Base-by-base conservation (phyloP, 2,329 filamentous ascomycete genomes). In the Paracoccidioides lutzii region DNA sequence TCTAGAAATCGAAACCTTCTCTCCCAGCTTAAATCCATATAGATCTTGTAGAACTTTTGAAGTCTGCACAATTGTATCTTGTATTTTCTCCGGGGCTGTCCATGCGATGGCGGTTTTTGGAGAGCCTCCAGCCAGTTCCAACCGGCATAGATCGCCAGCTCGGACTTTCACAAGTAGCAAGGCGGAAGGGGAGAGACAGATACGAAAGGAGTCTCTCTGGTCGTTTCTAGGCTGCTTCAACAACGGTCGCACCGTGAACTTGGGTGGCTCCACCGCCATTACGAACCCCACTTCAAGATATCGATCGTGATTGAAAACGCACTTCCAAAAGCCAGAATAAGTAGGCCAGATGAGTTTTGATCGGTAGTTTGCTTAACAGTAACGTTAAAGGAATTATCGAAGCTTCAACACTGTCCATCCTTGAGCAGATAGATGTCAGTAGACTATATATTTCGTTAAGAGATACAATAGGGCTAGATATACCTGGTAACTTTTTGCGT, bases 21-120 rank as follows among this genome's bases (percentile, higher is more conserved):
- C 86, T 14, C 82, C 83, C 3, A 93, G 75, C 58, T 85, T 84
- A 62, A 95, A 79, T 0, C 81, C 81, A 61, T 86, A 86, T 5
- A 81, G 79, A 40, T 87, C 84, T 59, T 87, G 84, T 54, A 94
- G 81, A 5, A 81, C 76, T 59, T 87, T 84, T 28, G 87, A 84
- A 74, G 88, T 81, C 75, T 90, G 78, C 52, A 87, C 75, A 56
- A 88, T 77, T 59, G 84, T 80, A 61, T 81, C 81, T 64, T 83
- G 79, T 61, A 88, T 74, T 63, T 83, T 82, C 66, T 84, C 75
- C 5, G 75, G 66, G 3, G 81, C 78, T 43, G 76, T 71, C 82
- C 82, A 86, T 9, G 80, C 81, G 62, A 85, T 77, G n/a, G 79
- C 83, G 53, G 76, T 75, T 49, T 76, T 79, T n/a, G 70, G 67